Evolutionary conservation across 495 filamentous ascomycete genomes (phyloP).

Genomic region (Lasiosphaeria hispida): DNA sequence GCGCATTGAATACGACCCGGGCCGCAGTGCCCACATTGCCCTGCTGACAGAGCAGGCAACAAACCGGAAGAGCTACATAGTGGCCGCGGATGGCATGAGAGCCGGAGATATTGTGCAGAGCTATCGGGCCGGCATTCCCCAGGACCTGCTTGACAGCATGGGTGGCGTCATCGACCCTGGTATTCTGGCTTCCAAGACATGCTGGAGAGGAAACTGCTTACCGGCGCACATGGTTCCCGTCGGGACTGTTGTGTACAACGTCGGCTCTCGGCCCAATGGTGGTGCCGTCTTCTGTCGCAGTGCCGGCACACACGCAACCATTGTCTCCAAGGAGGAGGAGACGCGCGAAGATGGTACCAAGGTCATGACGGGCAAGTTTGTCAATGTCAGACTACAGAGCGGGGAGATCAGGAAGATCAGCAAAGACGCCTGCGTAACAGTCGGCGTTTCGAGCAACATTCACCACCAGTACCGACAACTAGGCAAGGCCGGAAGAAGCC

Average conservation of each 20-base stretch:
- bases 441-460: conserved; percentile 89
- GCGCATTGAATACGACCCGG: conserved; percentile 93
- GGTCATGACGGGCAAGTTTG: conserved; percentile 59
- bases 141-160: conserved; percentile 81
- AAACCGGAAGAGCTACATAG: conserved; percentile 75
- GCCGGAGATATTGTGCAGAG: conserved; percentile 89
- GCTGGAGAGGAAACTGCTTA: conserved; percentile 91
- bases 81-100: conserved; percentile 89
- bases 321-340: conserved; percentile 79
- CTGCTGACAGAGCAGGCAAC: conserved; percentile 70
- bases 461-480: conserved; percentile 86
- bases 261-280: conserved; percentile 70
- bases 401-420: conserved; percentile 86
- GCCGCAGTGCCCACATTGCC: conserved; percentile 89
- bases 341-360: conserved; percentile 54
- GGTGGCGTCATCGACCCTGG: conserved; percentile 88
- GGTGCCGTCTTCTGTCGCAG: conserved; percentile 89
- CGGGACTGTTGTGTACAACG: conserved; percentile 84
- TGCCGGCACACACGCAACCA: conserved; percentile 84
- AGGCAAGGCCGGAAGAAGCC: conserved; percentile 87
- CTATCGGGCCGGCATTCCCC: conserved; percentile 83
- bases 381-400: conserved; percentile 82
- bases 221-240: conserved; percentile 92
- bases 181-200: conserved; percentile 90
- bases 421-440: conserved; percentile 87